Evolutionary conservation across 2,329 filamentous ascomycete genomes (phyloP).

Genomic region (Exophiala spinifera): DNA sequence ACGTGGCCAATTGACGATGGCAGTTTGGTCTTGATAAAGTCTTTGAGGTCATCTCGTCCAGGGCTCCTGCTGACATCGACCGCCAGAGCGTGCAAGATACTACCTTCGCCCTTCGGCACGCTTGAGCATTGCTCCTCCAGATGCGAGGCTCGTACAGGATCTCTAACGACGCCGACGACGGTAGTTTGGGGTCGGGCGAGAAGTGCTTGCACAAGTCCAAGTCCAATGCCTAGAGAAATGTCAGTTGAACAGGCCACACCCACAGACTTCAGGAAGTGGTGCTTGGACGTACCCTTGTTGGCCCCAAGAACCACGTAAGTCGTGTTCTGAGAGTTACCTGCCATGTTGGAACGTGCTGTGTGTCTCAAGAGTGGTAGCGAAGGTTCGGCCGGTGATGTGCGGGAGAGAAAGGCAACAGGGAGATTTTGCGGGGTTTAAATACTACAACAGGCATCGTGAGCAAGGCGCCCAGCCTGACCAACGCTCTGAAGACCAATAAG

Average conservation of each 20-base stretch:
- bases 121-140: background rate
- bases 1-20: conserved; percentile 29
- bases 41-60: conserved; percentile 13
- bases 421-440: background rate
- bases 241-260: background rate
- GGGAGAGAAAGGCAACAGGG: background rate
- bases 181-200: conserved; percentile 27
- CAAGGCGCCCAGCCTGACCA: background rate
- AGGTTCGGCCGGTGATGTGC: too few relatives aligned
- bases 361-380: background rate
- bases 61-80: conserved; percentile 26
- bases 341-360: background rate
- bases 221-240: background rate
- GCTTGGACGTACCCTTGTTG: background rate
- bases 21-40: conserved; percentile 47
- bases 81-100: conserved; percentile 21
- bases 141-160: background rate
- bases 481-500: background rate
- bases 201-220: conserved; percentile 25
- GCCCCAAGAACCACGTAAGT: background rate
- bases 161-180: conserved; percentile 22
- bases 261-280: background rate
- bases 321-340: background rate
- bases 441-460: background rate
- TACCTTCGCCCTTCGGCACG: conserved; percentile 6